These are phyloP conservation scores for Firmiana major DNA, from an alignment of 345 rosid genomes.

Conservation along the genomic window DNA sequence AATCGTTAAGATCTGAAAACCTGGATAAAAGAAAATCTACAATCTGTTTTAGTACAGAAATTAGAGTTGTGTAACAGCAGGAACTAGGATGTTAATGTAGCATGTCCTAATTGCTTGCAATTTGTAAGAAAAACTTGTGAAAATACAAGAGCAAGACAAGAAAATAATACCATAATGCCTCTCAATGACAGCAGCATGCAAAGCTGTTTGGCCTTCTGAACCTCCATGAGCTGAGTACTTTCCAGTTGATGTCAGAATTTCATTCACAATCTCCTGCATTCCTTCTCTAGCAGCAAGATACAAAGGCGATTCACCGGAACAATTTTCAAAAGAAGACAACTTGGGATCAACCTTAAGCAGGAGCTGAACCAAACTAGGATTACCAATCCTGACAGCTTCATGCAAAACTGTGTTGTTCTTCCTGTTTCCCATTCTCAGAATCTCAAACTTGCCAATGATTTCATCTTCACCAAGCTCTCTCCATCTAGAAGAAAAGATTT, in stretches of 20 bases:
- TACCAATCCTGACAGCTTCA: not conserved
- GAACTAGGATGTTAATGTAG: no score
- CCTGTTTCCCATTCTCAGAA: not conserved
- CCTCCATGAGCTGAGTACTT: not conserved
- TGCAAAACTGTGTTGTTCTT: not conserved
- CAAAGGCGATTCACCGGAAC: not conserved
- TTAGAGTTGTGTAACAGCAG: no score
- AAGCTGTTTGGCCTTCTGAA: constrained; percentile 1
- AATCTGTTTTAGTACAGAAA: no score
- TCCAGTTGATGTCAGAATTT: not conserved
- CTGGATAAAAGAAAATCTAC: no score
- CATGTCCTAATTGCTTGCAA: no score
- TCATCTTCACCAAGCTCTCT: not conserved
- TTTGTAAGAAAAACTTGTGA: no score
- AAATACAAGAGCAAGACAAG: not conserved
- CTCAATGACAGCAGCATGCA: constrained; percentile 3
- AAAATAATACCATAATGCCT: not conserved
- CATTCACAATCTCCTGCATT: not conserved
- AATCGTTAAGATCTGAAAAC: no score
- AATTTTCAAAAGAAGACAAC: not conserved
- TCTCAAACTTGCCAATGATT: not conserved
- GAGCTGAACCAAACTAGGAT: not conserved
- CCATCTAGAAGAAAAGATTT: not conserved
- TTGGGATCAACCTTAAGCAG: not conserved
- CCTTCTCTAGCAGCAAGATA: constrained; percentile 3